Evolutionary conservation across 1,139 yeast species (phyloP), one percentile per base, ranked within the genome.

Genomic region (Hansenula sp.): DNA sequence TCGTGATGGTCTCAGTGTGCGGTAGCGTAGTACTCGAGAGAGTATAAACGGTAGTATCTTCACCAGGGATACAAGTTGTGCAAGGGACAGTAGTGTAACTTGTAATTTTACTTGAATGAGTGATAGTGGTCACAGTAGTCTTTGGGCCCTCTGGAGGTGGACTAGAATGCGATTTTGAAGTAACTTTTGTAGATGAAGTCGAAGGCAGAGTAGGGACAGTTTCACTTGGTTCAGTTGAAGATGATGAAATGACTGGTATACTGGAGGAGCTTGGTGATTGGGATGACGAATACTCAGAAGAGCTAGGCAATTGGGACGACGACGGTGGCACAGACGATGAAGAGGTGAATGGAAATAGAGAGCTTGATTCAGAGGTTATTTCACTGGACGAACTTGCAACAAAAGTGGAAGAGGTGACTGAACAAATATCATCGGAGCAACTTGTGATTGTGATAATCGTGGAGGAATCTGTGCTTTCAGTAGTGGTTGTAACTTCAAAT

Each of bases 31-130:
- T 25, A 11, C 28, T 25, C 11, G 28, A 25, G 11, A 25, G 10
- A 25, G 62, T 58, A 5, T 5, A 17, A 36, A 18, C 16, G 3
- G 16, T 5, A 6, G 27, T 12, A 12, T 11, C 15, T 11, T 28
- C 31, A 28, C 31, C 31, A 12, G 31, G 31, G 5, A n/a, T 11
- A 28, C 31, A 12, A 12, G 31, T 16, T 17, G 38, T 18, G n/a
- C 38, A 28, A 17, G 38, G 38, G 18, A 36, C 38, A 17, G 38
- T 28, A 3, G 38, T 36, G 21, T 17, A 15, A 5, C 15, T 18
- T 1, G 30, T 28, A n/a, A 18, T 28, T 5, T 17, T 13, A 7
- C 7, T 8, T 13, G 38, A 36, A 4, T 28, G n/a, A 6, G 33
- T 36, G 3, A 36, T 13, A 3, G 38, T 28, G 17, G 38, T 36